Evolutionary conservation across 495 filamentous ascomycete species (phyloP), one percentile per base, ranked within the genome.

Genomic region (Xylaria sp.): DNA sequence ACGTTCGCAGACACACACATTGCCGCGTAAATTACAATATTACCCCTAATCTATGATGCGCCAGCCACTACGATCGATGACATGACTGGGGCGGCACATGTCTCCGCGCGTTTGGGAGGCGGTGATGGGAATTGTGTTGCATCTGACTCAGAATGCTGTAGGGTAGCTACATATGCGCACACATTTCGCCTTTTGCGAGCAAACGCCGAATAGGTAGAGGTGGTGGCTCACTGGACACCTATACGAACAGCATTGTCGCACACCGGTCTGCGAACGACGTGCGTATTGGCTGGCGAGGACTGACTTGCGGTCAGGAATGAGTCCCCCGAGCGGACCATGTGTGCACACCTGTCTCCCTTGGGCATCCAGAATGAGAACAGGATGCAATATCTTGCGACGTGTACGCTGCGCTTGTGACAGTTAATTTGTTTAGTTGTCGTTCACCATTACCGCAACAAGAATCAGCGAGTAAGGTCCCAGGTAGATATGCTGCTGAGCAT

Each of bases 141-240:
- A 74, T 79, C 77, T 79, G 75, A 79, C 70, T 79, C 77, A 76
- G 72, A 69, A 74, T 71, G 63, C 61, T 50, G 70, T 74, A 73
- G 58, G 71, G 69, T 50, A 68, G 50, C 40, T 46, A 72, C 55
- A 62, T 21, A 19, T 17, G 35, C 66, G 48, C 58, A 61, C 46
- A 21, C 62, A 52, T 21, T 43, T 53, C 44, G 48, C 33, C 33
- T 41, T 68, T 11, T 63, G 68, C 68, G 68, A 70, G 58, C 76
- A 75, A 76, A 78, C 73, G 61, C 76, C 76, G 76, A 75, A 52
- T 26, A 40, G 46, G 69, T 29, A 71, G 41, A 26, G 58, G 57
- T n/a, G 58, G 35, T 33, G 26, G 46, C 41, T 64, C 43, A 66
- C 69, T 72, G 64, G 71, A 33, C 67, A 71, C 70, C 72, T 74